Evolutionary conservation across 768 basidiomycete species (phyloP).

Genomic region (Suillus brevipes): DNA sequence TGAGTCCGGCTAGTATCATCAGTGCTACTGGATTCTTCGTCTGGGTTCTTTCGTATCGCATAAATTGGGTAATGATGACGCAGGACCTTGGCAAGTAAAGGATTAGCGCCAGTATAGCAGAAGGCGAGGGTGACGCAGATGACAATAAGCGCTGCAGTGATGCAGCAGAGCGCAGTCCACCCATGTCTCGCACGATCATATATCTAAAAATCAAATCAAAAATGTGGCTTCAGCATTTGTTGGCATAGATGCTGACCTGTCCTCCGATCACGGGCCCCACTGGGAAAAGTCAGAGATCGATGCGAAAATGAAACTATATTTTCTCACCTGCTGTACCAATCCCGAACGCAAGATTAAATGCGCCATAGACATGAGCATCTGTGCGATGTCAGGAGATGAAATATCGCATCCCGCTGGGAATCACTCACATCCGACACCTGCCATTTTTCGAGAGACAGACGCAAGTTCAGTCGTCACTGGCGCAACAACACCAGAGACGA

Average conservation of each 20-base stretch:
- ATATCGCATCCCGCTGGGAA: not conserved
- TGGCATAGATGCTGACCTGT: slow-evolving; percentile 43
- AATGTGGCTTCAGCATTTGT: not conserved
- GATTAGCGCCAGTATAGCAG: slow-evolving; percentile 51
- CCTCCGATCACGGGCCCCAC: slow-evolving; percentile 74
- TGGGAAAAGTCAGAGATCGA: slow-evolving; percentile 25
- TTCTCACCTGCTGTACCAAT: slow-evolving; percentile 59
- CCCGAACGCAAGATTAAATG: slow-evolving; percentile 72
- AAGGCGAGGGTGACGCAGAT: slow-evolving; percentile 41
- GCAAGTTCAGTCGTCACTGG: slow-evolving; percentile 71
- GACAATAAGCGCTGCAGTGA: slow-evolving; percentile 45
- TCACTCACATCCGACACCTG: slow-evolving; percentile 67
- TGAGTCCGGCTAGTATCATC: not conserved
- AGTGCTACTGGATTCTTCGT: not conserved
- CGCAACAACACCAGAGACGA: slow-evolving; percentile 56
- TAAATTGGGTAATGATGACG: slow-evolving; percentile 16
- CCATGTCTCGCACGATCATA: slow-evolving; percentile 57
- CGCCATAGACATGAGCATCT: slow-evolving; percentile 77
- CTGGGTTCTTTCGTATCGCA: not conserved
- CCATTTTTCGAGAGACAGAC: slow-evolving; percentile 51
- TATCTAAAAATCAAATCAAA: slow-evolving; percentile 40
- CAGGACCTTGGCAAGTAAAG: slow-evolving; percentile 34
- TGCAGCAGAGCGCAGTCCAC: slow-evolving; percentile 58
- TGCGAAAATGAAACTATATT: not conserved
- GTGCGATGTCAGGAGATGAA: slow-evolving; percentile 7